Base-by-base conservation (phyloP, 2,329 filamentous ascomycete genomes). In the Phialophora chinensis region DNA sequence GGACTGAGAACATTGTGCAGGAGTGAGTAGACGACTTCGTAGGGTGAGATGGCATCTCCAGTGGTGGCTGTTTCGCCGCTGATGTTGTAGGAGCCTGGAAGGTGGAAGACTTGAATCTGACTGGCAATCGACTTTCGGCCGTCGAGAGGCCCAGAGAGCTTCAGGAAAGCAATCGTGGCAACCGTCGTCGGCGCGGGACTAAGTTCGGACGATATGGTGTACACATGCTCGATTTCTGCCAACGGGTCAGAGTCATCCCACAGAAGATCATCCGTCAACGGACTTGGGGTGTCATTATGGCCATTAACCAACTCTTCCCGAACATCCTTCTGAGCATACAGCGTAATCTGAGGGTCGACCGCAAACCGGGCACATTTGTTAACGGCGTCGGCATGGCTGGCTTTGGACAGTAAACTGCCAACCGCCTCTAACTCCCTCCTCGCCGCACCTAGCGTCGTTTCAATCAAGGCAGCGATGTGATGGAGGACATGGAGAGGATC, bases 21-120 rank as follows among this genome's bases (percentile, higher is more conserved):
- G 74, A 97, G 87, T 66, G 94, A 92, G 81, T 97, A 93, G 69
- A 99, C 84, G 73, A 94, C 90, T 80, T 98, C 94, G 80, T 93
- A 97, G 3, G 94, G 93, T 54, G 93, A 96, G 29, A 89, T 84
- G 64, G 89, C 85, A 66, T 89, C 89, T 77, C 93, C 90, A 72
- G 91, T 88, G 72, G 88, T 85, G 31, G 67, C 31, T 33, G 52
- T 53, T 42, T 70, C 65, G 38, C 62, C 60, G 57, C 68, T 54
- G 27, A 68, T 57, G 6, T 47, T 56, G 68, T 87, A 84, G 61
- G 90, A 90, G 62, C 94, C 92, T 11, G 95, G 93, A 69, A 99
- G 84, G 77, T 96, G 97, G 78, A 94, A 91, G 76, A 97, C 91
- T 76, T 96, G 92, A 74, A 99, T 89, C 81, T 99, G 95, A 65